Percentiles rank a stretch among this genome's conserved stretches.
These are phyloP conservation scores for Eucalyptus fibrosa DNA, from an alignment of 345 rosid genomes.

Conservation along the genomic window DNA sequence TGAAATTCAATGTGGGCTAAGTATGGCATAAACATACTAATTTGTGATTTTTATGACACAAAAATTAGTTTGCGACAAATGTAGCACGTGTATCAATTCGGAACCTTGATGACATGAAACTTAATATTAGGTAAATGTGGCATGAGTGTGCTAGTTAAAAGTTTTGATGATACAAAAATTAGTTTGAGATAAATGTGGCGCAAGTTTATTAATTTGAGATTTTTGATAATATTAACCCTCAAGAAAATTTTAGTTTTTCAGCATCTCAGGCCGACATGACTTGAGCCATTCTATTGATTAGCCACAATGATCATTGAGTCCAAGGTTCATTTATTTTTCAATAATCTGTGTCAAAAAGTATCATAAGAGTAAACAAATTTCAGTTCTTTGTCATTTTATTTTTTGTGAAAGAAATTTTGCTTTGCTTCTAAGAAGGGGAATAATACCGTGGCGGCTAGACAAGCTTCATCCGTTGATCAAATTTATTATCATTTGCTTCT, in stretches of 20 bases:
- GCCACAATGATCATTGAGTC: background rate
- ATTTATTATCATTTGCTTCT: background rate
- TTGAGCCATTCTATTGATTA: background rate
- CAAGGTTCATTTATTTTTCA: background rate
- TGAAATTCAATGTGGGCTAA: background rate
- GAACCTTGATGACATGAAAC: background rate
- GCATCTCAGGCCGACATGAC: background rate
- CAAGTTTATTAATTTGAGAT: background rate
- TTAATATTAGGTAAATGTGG: background rate
- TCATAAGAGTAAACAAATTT: background rate
- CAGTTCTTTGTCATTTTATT: background rate
- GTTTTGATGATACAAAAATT: background rate
- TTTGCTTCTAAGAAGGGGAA: background rate
- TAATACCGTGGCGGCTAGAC: background rate
- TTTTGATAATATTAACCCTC: background rate
- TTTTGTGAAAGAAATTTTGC: background rate
- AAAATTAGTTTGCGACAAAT: background rate
- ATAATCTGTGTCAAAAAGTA: background rate
- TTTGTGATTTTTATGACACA: background rate
- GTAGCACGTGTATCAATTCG: background rate
- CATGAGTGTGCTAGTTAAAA: accelerated
- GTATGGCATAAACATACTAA: background rate
- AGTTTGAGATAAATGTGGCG: background rate
- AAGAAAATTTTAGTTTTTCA: background rate
- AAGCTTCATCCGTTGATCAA: background rate